A percentile compares a stretch with the other conserved stretches of the same genome.
These are phyloP conservation scores for Pisolithus tinctorius DNA, from an alignment of 768 basidiomycete species.

Conservation along the genomic window DNA sequence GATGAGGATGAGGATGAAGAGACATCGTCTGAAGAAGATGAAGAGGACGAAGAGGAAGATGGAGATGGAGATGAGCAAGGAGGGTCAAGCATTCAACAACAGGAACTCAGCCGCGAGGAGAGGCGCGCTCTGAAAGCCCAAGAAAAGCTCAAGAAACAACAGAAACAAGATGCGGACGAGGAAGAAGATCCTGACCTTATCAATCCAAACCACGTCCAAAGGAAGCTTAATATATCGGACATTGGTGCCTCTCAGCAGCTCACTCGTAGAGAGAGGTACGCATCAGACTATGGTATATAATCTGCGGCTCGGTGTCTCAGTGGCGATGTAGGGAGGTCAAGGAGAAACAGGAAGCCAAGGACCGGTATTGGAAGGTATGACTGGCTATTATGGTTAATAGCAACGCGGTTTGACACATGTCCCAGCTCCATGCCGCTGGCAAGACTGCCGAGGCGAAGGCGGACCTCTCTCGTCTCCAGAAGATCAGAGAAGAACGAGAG, in stretches of 20 bases:
- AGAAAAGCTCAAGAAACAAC: constrained; percentile 32
- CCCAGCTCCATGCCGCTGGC: constrained; percentile 64
- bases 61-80: constrained; percentile 26
- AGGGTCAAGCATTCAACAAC: constrained; percentile 29
- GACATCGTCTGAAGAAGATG: constrained; percentile 35
- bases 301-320: neutral
- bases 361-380: constrained; percentile 78
- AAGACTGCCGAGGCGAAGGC: constrained; percentile 89
- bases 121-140: constrained; percentile 64
- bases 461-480: constrained; percentile 79
- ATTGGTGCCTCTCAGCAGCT: constrained; percentile 57
- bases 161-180: constrained; percentile 36
- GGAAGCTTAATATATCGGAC: constrained; percentile 73
- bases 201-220: constrained; percentile 72
- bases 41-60: constrained; percentile 38
- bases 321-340: constrained; percentile 67
- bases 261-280: constrained; percentile 59
- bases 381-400: neutral
- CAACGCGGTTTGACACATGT: neutral
- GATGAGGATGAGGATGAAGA: constrained; percentile 37
- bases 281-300: neutral
- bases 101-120: constrained; percentile 65
- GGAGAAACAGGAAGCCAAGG: constrained; percentile 86
- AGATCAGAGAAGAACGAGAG: constrained; percentile 84
- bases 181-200: constrained; percentile 65